Percentiles rank a stretch among this genome's conserved stretches.
These are phyloP conservation scores for Apostasia ramifera DNA, from an alignment of 106 monocot genomes.

Conservation along the genomic window DNA sequence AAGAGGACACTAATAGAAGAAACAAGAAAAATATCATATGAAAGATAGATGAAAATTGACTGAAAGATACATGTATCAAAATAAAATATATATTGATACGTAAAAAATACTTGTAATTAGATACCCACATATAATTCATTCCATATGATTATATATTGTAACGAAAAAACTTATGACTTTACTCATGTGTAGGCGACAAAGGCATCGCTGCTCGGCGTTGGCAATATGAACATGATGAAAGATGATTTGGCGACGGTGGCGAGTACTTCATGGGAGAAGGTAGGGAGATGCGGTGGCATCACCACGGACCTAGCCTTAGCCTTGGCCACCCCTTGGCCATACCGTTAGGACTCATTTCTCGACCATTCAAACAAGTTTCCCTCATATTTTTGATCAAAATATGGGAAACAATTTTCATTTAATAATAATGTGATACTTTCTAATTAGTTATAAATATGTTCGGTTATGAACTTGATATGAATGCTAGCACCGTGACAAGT, in stretches of 20 bases:
- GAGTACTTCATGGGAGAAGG: not conserved
- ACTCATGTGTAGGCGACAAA: not conserved
- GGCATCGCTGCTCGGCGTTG: not conserved
- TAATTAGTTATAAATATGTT: no score
- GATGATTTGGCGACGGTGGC: not conserved
- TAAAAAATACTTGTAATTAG: no score
- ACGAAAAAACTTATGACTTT: not conserved
- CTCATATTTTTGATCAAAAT: no score
- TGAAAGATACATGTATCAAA: no score
- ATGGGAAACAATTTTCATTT: no score
- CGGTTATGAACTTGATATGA: no score
- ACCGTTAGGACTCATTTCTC: not conserved
- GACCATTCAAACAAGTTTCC: no score
- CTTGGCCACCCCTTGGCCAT: constrained; percentile 32
- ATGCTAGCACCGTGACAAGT: no score
- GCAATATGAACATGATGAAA: not conserved
- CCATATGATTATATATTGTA: not conserved
- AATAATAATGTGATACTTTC: no score
- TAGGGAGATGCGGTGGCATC: not conserved
- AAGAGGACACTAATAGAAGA: not conserved
- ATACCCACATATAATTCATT: no score
- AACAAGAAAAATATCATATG: not conserved
- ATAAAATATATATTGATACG: no score
- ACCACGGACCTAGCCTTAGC: constrained; percentile 51
- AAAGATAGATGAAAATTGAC: no score